Conservation (phyloP, 345 rosid genomes). For the Brassica juncea region DNA sequence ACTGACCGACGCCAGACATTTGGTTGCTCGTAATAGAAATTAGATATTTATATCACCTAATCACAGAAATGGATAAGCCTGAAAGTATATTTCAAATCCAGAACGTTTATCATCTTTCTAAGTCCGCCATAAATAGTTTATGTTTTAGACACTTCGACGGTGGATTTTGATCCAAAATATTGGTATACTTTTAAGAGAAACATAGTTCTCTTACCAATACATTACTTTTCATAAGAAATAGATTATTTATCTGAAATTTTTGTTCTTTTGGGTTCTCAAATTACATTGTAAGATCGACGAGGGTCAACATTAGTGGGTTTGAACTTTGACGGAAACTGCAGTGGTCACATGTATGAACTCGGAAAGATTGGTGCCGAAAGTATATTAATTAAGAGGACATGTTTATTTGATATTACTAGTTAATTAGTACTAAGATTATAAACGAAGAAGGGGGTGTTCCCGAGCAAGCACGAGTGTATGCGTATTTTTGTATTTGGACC, state of each 20-base stretch:
- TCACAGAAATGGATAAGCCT: too few species aligned
- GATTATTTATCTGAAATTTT: neutral
- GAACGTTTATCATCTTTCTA: neutral
- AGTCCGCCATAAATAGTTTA: neutral
- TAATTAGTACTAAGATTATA: constrained; percentile 1
- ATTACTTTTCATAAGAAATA: neutral
- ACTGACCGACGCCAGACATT: too few species aligned
- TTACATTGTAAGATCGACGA: constrained; percentile 15
- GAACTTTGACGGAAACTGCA: constrained; percentile 3
- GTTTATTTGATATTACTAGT: neutral
- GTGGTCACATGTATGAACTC: constrained; percentile 27
- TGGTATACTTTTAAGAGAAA: neutral
- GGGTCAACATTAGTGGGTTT: constrained; percentile 35
- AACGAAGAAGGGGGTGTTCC: constrained; percentile 29
- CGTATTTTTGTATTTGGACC: constrained; percentile 12
- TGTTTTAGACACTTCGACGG: neutral
- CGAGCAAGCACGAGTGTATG: constrained; percentile 37
- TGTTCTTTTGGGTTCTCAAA: neutral
- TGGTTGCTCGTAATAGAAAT: too few species aligned
- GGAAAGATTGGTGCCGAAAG: constrained; percentile 13
- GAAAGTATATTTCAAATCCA: too few species aligned
- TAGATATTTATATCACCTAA: too few species aligned
- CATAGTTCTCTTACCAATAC: constrained; percentile 6
- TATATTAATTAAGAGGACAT: constrained; percentile 8
- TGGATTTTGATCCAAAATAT: neutral